Evolutionary conservation across 805 yeast species (phyloP).

Genomic region (Yarrowia sp.): DNA sequence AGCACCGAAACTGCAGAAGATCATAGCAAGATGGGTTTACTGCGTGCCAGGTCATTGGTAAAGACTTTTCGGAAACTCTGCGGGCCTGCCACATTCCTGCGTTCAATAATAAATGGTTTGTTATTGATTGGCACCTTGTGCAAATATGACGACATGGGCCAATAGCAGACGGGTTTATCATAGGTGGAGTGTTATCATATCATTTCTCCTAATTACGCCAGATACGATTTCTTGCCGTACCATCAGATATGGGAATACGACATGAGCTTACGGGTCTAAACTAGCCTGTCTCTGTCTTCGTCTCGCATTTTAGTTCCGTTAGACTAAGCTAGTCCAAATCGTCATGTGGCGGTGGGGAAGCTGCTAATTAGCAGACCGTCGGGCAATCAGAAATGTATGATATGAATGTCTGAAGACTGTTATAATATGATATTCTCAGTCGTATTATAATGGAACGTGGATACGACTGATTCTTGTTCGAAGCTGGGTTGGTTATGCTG

Average conservation of each 20-base stretch:
- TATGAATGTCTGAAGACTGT: neutral
- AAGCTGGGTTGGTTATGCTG: too few relatives aligned
- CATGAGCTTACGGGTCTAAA: neutral
- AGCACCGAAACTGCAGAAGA: neutral
- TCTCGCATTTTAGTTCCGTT: neutral
- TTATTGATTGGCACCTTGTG: neutral
- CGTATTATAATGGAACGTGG: too few relatives aligned
- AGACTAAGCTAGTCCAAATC: neutral
- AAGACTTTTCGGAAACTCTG: neutral
- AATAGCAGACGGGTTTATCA: neutral
- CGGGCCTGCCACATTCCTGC: neutral
- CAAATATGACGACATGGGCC: neutral
- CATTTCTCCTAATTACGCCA: neutral
- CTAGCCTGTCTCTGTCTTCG: neutral
- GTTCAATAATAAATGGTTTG: neutral
- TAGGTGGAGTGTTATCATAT: neutral
- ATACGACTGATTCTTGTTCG: too few relatives aligned
- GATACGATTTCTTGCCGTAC: neutral
- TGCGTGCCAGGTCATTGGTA: neutral
- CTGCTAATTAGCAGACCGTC: neutral
- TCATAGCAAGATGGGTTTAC: neutral
- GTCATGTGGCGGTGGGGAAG: conserved; percentile 12
- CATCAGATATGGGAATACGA: neutral
- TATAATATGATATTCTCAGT: neutral
- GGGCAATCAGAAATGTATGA: neutral